Evolutionary conservation across 2,329 filamentous ascomycete species (phyloP).

Genomic region (Diaporthe sp.): DNA sequence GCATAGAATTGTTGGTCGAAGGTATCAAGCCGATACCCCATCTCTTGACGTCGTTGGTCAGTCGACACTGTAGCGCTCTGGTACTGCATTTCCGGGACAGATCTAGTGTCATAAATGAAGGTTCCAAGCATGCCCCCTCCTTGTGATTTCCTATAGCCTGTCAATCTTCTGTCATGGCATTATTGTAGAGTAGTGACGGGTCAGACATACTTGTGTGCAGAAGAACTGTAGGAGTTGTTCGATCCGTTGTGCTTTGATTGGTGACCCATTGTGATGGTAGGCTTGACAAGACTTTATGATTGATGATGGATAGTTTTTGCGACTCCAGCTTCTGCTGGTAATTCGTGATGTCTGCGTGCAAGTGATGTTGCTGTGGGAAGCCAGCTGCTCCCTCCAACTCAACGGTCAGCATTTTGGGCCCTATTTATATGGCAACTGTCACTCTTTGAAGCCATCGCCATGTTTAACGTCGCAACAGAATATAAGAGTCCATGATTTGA

Average conservation of each 20-base stretch:
- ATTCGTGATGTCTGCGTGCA: background rate
- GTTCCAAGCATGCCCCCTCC: background rate
- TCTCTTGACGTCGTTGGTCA: background rate
- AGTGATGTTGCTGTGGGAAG: background rate
- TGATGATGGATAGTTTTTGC: too few relatives aligned
- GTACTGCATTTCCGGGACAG: background rate
- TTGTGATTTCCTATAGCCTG: background rate
- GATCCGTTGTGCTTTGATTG: background rate
- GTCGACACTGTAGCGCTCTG: background rate
- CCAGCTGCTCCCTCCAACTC: background rate
- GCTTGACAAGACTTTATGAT: background rate
- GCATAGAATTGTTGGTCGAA: background rate
- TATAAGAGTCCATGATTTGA: background rate
- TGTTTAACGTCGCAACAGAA: background rate
- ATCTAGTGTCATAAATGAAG: slow-evolving; percentile 7
- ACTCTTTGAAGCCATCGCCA: background rate
- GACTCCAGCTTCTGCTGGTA: background rate
- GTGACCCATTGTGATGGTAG: background rate
- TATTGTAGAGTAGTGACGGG: too few relatives aligned
- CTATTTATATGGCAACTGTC: background rate
- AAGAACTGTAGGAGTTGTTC: background rate
- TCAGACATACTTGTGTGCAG: background rate
- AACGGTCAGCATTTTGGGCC: background rate
- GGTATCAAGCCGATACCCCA: background rate
- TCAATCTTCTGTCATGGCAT: background rate